phyloP scores from a whole-genome alignment of 306 rosid genomes.

The Cyclanthera cordifolia region DNA sequence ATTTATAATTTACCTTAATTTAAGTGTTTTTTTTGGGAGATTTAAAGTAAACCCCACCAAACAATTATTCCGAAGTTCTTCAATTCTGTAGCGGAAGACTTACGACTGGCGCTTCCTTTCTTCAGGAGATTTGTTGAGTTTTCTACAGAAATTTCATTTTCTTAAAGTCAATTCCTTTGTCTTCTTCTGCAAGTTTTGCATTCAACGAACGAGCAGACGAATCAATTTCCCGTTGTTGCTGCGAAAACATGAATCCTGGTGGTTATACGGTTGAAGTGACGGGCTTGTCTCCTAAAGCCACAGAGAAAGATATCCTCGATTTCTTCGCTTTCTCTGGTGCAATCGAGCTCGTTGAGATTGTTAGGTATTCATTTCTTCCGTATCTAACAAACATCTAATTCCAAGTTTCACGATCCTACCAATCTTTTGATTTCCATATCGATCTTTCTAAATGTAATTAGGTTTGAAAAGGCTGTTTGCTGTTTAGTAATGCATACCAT shows the following conservation, averaged over 20 bases:
- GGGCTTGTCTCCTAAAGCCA: slow-evolving; percentile 63
- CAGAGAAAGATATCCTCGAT: slow-evolving; percentile 59
- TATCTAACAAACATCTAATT: background rate
- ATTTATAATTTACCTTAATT: too few relatives aligned
- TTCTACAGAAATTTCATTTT: background rate
- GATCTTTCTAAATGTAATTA: background rate
- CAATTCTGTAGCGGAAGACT: too few relatives aligned
- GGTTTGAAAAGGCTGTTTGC: background rate
- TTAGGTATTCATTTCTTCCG: background rate
- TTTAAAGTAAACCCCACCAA: too few relatives aligned
- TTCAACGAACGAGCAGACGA: background rate
- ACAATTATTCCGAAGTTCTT: too few relatives aligned
- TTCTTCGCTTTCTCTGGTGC: slow-evolving; percentile 62
- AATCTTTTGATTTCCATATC: background rate
- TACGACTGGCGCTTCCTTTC: too few relatives aligned
- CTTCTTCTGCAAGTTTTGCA: background rate
- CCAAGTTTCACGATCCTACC: background rate
- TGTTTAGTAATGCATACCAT: background rate
- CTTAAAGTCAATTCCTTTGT: background rate
- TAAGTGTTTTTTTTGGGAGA: too few relatives aligned
- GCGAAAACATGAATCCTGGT: slow-evolving; percentile 31
- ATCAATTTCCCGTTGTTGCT: background rate
- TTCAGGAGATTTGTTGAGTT: background rate
- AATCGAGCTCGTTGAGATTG: too few relatives aligned
- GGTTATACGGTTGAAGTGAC: slow-evolving; percentile 66